These are phyloP conservation scores for Hypoxylon sp. DNA, from an alignment of 2,329 filamentous ascomycete species.

Conservation along the genomic window DNA sequence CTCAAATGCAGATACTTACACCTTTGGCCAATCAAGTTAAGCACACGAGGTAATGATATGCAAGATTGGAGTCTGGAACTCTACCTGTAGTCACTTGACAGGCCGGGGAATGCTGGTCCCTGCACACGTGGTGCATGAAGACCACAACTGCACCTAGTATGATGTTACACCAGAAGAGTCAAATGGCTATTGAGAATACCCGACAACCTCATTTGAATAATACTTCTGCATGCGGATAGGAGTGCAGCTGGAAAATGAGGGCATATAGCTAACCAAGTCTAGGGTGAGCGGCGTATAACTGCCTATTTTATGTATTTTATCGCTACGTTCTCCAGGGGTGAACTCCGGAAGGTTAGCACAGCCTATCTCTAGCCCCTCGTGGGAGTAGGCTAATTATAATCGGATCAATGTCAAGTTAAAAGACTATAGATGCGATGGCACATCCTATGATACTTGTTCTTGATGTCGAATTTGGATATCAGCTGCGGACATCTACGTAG, in stretches of 20 bases:
- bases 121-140: constrained; percentile 22
- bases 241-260: background rate
- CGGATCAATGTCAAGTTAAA: background rate
- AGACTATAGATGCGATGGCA: background rate
- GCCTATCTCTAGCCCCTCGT: background rate
- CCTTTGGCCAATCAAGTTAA: constrained; percentile 17
- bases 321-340: background rate
- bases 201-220: constrained; percentile 5
- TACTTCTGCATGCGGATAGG: constrained; percentile 13
- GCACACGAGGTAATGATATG: constrained; percentile 13
- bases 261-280: constrained; percentile 1
- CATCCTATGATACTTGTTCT: background rate
- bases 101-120: background rate
- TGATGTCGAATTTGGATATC: background rate
- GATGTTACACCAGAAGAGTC: constrained; percentile 17
- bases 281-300: background rate
- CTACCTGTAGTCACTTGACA: constrained; percentile 19
- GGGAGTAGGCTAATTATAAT: background rate
- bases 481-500: background rate
- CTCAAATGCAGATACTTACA: constrained; percentile 17
- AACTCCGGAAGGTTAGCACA: background rate
- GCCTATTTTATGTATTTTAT: background rate
- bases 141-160: background rate
- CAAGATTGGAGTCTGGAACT: constrained; percentile 38
- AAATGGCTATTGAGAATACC: background rate